Evolutionary conservation across 768 basidiomycete genomes (phyloP), one percentile per base, ranked within the genome.

Genomic region (Neoboletus magnificus): DNA sequence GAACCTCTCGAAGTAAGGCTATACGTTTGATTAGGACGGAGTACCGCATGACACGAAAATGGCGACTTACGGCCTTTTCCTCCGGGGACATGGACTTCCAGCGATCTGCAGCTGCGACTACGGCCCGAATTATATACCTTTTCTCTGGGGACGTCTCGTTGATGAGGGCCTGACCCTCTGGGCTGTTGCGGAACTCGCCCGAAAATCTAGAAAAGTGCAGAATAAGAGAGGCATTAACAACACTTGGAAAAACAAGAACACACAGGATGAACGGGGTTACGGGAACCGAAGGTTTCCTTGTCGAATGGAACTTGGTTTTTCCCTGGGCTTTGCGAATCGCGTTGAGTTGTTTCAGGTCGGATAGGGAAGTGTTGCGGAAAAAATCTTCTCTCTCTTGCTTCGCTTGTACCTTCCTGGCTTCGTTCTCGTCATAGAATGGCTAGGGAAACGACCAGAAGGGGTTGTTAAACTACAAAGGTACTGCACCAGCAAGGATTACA

Each of bases 61-160:
- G 12, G 18, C 2, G 25, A 55, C 66, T 32, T 36, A 73, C 74
- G 9, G 62, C 60, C 56, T 71, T 74, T 52, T 74, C 72, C n/a
- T 62, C 63, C 2, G 43, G 13, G 8, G 71, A 62, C 69, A 76
- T 60, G 27, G 60, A 59, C 16, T 55, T 63, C 75, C 75, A 76
- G 15, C 60, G 63, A 5, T 37, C 50, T 16, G 36, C 74, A 22
- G 66, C 67, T 15, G 56, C 58, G 32, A 57, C 13, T 4, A 57
- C 30, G 12, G 56, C 43, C 5, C 61, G 59, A 40, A 62, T 23
- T 0, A 18, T 0, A 15, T 43, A 35, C 1, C 4, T 54, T 36
- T 54, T 55, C 5, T 52, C 56, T 27, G 49, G 39, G 16, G 32
- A 18, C 8, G 39, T 56, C 23, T 57, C 53, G 4, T 55, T 50